A percentile compares a stretch with the other conserved stretches of the same genome.
Conservation (phyloP, 192 early-diverging fungal genomes). For the Backusella australiensis region DNA sequence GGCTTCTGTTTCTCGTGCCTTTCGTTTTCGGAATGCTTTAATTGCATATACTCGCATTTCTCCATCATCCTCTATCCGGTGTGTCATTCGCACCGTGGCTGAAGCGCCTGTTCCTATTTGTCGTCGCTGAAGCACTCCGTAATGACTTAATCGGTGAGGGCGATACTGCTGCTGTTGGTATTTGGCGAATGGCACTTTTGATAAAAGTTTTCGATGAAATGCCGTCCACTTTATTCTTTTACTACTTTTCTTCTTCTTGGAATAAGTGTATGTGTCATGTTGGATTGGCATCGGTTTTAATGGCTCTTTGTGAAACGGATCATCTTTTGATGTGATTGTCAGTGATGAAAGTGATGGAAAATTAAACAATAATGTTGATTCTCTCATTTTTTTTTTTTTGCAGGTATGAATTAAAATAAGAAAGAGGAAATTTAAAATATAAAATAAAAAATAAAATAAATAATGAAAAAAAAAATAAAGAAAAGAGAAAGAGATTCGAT, state of each 20-base stretch:
- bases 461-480: background rate
- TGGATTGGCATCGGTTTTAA: background rate
- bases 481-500: background rate
- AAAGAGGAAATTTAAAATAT: background rate
- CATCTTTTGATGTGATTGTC: slow-evolving; percentile 2
- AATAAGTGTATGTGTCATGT: background rate
- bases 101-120: slow-evolving; percentile 83
- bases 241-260: background rate
- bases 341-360: background rate
- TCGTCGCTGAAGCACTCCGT: slow-evolving; percentile 11
- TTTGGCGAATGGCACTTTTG: background rate
- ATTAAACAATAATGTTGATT: background rate
- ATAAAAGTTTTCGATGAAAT: background rate
- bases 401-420: background rate
- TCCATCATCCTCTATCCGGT: slow-evolving; percentile 13
- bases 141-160: background rate
- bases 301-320: background rate
- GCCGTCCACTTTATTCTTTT: background rate
- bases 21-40: slow-evolving; percentile 85
- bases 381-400: background rate
- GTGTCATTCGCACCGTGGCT: slow-evolving; percentile 76
- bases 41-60: slow-evolving; percentile 73
- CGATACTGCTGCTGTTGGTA: background rate
- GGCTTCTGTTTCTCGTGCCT: slow-evolving; percentile 85
- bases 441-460: background rate